Conservation (phyloP, 176 grass and related monocot genomes). For the Tillandsia leiboldiana region DNA sequence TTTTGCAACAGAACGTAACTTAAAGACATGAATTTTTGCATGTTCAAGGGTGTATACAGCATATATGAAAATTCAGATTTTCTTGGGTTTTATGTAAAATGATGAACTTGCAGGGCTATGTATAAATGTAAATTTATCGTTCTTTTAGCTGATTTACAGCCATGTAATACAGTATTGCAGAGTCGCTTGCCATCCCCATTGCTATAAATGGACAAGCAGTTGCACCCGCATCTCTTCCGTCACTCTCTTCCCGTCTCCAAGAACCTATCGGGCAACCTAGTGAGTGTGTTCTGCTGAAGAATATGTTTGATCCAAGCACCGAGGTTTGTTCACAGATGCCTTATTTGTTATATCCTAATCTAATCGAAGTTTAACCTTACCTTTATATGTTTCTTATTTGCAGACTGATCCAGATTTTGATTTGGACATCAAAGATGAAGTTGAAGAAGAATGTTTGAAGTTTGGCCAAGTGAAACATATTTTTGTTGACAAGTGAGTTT, state of each 20-base stretch:
- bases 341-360: neutral
- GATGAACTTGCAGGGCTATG: too few relatives aligned
- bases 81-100: too few relatives aligned
- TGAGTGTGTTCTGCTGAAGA: constrained; percentile 90
- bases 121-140: neutral
- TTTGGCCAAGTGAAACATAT: constrained; percentile 72
- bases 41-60: too few relatives aligned
- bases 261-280: constrained; percentile 36
- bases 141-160: neutral
- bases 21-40: too few relatives aligned
- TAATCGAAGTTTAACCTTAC: too few relatives aligned
- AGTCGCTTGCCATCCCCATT: neutral
- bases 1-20: too few relatives aligned
- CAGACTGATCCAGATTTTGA: constrained; percentile 89
- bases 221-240: too few relatives aligned
- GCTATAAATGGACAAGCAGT: neutral
- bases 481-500: constrained; percentile 69
- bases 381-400: too few relatives aligned
- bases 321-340: constrained; percentile 40
- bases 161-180: constrained; percentile 1
- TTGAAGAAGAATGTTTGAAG: constrained; percentile 73
- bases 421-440: constrained; percentile 82
- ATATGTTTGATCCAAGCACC: constrained; percentile 82
- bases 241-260: constrained; percentile 1
- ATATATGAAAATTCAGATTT: too few relatives aligned